Conservation (phyloP, 176 grass and related monocot species). For the Eragrostis curvula region DNA sequence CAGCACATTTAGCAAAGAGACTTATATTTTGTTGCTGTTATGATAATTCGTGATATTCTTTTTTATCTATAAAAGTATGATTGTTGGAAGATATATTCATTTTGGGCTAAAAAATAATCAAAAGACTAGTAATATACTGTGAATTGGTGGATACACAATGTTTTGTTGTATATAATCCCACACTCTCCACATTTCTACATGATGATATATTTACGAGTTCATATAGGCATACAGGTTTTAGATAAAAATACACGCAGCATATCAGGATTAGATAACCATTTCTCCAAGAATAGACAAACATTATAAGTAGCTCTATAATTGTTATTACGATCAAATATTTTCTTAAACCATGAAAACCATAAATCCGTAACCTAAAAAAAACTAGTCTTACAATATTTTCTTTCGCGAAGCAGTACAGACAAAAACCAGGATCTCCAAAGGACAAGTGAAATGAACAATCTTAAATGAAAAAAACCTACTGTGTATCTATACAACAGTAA, state of each 20-base stretch:
- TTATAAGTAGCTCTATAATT: background rate
- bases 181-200: background rate
- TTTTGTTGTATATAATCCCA: background rate
- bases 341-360: background rate
- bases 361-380: background rate
- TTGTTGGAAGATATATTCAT: background rate
- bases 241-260: too few relatives aligned
- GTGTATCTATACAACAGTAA: conserved; percentile 13
- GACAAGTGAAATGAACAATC: conserved; percentile 16
- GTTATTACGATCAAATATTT: background rate
- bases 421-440: conserved; percentile 6
- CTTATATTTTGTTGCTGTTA: background rate
- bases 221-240: too few relatives aligned
- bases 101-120: background rate
- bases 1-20: background rate
- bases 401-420: conserved; percentile 2
- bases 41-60: background rate
- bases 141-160: background rate
- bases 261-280: too few relatives aligned
- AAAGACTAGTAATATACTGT: background rate
- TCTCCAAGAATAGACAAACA: too few relatives aligned
- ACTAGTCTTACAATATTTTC: conserved; percentile 10
- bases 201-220: too few relatives aligned
- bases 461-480: conserved; percentile 23
- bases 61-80: background rate